These are phyloP conservation scores for Globisporangium mamillatum DNA, from an alignment of 352 stramenopile species.

Conservation along the genomic window DNA sequence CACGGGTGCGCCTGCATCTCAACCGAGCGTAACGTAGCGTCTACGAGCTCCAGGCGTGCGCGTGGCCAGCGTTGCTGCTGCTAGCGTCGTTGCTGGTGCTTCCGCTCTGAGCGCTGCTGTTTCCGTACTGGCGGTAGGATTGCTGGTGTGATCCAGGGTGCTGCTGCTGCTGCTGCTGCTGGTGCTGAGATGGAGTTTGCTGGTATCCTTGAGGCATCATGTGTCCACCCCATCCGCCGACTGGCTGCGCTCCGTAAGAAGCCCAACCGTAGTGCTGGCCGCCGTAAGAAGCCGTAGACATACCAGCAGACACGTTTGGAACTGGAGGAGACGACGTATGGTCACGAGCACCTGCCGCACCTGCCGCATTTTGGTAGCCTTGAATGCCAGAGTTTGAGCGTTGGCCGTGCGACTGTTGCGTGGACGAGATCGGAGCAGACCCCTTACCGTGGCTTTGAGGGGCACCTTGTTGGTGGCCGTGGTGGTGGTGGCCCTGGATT, in stretches of 20 bases:
- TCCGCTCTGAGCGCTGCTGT: slow-evolving; percentile 42
- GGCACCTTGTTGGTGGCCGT: slow-evolving; percentile 53
- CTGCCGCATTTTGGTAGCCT: slow-evolving; percentile 45
- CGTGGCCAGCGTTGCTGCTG: slow-evolving; percentile 34
- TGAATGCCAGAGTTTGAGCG: slow-evolving; percentile 55
- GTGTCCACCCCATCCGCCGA: slow-evolving; percentile 67
- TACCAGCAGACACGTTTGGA: slow-evolving; percentile 61
- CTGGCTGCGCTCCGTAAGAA: slow-evolving; percentile 71
- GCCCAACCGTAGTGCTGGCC: slow-evolving; percentile 81
- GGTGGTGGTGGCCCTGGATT: slow-evolving; percentile 50
- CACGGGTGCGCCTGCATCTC: slow-evolving; percentile 8
- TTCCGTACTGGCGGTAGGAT: slow-evolving; percentile 78
- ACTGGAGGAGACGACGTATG: slow-evolving; percentile 64
- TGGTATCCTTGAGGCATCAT: slow-evolving; percentile 86
- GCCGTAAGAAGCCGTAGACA: slow-evolving; percentile 52
- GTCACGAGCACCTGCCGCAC: slow-evolving; percentile 36
- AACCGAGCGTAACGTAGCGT: slow-evolving; percentile 4
- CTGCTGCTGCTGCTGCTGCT: slow-evolving; percentile 54
- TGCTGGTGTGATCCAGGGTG: slow-evolving; percentile 66
- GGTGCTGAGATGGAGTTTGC: slow-evolving; percentile 61
- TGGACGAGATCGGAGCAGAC: slow-evolving; percentile 30
- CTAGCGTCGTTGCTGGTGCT: slow-evolving; percentile 45
- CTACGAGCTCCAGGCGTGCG: slow-evolving; percentile 81
- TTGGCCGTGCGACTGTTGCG: slow-evolving; percentile 53
- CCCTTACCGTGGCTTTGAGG: slow-evolving; percentile 71